Evolutionary conservation across 768 basidiomycete genomes (phyloP), one percentile per base, ranked within the genome.

Genomic region (Scleroderma bovista): DNA sequence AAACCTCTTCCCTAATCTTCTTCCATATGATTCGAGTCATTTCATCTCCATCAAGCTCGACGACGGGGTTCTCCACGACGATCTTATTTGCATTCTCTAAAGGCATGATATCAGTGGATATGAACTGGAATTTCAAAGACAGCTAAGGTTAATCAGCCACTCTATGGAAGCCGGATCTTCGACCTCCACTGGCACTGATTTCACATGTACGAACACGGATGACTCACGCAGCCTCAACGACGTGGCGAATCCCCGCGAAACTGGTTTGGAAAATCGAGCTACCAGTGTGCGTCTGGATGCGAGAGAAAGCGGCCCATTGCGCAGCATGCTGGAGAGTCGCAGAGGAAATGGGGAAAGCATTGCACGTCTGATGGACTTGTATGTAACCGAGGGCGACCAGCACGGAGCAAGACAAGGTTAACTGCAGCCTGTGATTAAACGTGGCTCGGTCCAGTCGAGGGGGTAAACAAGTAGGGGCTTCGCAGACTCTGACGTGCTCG

Each of bases 1-100:
- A 52, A 50, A 92, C 93, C 81, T 96, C 92, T 61, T 96, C 88
- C 51, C 90, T 77, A 63, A 94, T 93, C 77, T 93, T 93, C 81
- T 93, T 93, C 93, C 91, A 97, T 67, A 98, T 99, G 62, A 99
- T 96, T 58, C 95, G 78, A 31, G 95, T 99, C 95, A 98, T 98
- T 73, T 99, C 95, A 70, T 96, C 94, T 42, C 93, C 93, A 67
- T 97, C 93, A 46, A 97, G 80, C 72, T 96, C 93, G 43, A 96
- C 93, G 41, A 96, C 80, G 6, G 93, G 93, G 62, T 93, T 93
- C 63, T 79, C 73, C 44, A 93, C 93, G 24, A 76, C 77, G 61
- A 96, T 94, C 66, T 86, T 88, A 22, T 58, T 48, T 15, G 52
- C 45, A 42, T 61, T 61, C 51, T 63, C 68, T 68, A n/a, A 15